phyloP scores from a whole-genome alignment of 2,329 filamentous ascomycete species.

The Arthrobotrys megalospora region DNA sequence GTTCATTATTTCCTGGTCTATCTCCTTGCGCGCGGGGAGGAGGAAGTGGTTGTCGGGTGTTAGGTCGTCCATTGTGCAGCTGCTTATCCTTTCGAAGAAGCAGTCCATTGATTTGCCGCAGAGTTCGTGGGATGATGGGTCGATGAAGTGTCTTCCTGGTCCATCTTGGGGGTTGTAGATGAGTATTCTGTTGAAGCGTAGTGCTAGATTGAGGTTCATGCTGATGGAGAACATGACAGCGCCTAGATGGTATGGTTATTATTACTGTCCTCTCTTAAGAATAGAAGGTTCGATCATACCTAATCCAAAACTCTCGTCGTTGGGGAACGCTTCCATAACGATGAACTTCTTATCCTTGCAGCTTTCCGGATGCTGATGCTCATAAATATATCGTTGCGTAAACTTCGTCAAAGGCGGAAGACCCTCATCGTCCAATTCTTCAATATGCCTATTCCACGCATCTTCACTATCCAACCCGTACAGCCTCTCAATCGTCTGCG shows the following conservation, averaged over 20 bases:
- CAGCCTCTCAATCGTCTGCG: slow-evolving; percentile 40
- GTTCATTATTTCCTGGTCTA: slow-evolving; percentile 48
- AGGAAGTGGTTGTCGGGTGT: slow-evolving; percentile 37
- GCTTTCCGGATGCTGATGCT: slow-evolving; percentile 60
- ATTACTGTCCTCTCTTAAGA: background rate
- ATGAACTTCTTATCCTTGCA: slow-evolving; percentile 60
- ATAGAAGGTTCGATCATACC: slow-evolving; percentile 32
- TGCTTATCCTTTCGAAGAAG: slow-evolving; percentile 62
- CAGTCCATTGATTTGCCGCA: slow-evolving; percentile 62
- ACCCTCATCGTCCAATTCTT: slow-evolving; percentile 58
- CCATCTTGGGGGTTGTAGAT: slow-evolving; percentile 58
- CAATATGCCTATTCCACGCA: slow-evolving; percentile 50
- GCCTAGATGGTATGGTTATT: slow-evolving; percentile 13
- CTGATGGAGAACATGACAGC: slow-evolving; percentile 60
- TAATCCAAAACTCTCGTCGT: slow-evolving; percentile 62
- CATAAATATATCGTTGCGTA: slow-evolving; percentile 58
- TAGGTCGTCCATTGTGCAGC: slow-evolving; percentile 60
- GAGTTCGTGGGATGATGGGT: slow-evolving; percentile 30
- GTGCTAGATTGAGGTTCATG: slow-evolving; percentile 58
- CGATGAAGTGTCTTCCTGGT: slow-evolving; percentile 62
- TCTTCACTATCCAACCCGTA: slow-evolving; percentile 45
- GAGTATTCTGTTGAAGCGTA: slow-evolving; percentile 62
- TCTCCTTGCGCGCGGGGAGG: slow-evolving; percentile 35
- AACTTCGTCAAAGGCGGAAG: slow-evolving; percentile 63
- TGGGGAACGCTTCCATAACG: slow-evolving; percentile 61